These are phyloP conservation scores for Ramaria sp. DNA, from an alignment of 768 basidiomycete genomes.

Conservation along the genomic window DNA sequence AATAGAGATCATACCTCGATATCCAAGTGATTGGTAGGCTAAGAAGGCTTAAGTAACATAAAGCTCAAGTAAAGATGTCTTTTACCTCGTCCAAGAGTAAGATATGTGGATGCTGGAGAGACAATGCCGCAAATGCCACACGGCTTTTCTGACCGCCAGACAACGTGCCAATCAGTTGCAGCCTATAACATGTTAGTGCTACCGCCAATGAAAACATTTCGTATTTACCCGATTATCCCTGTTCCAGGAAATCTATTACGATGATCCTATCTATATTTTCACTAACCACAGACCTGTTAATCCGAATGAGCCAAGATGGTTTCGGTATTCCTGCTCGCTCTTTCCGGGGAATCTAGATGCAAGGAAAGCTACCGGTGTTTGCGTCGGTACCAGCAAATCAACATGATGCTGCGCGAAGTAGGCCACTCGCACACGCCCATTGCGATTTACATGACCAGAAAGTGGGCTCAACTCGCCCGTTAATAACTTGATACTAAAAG, in stretches of 20 bases:
- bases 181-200: constrained; percentile 23
- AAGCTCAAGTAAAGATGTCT: not conserved
- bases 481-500: constrained; percentile 77
- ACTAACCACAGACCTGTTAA: constrained; percentile 58
- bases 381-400: constrained; percentile 70
- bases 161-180: constrained; percentile 85
- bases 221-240: constrained; percentile 7
- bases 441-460: constrained; percentile 74
- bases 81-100: constrained; percentile 86
- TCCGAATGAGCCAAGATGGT: constrained; percentile 91
- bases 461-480: constrained; percentile 73
- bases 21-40: constrained; percentile 95
- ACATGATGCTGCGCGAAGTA: constrained; percentile 97
- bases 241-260: not conserved
- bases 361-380: constrained; percentile 92
- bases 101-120: constrained; percentile 83
- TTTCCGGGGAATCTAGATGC: constrained; percentile 88
- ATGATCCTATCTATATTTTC: not conserved
- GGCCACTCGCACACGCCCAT: constrained; percentile 82
- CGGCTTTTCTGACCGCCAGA: constrained; percentile 95
- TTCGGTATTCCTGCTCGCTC: constrained; percentile 91
- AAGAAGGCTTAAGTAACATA: not conserved
- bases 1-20: constrained; percentile 50
- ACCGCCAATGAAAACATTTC: not conserved
- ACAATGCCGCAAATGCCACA: constrained; percentile 84